Conservation (phyloP, 192 early-diverging fungal genomes). For the Rhizoclosmatium sp. region DNA sequence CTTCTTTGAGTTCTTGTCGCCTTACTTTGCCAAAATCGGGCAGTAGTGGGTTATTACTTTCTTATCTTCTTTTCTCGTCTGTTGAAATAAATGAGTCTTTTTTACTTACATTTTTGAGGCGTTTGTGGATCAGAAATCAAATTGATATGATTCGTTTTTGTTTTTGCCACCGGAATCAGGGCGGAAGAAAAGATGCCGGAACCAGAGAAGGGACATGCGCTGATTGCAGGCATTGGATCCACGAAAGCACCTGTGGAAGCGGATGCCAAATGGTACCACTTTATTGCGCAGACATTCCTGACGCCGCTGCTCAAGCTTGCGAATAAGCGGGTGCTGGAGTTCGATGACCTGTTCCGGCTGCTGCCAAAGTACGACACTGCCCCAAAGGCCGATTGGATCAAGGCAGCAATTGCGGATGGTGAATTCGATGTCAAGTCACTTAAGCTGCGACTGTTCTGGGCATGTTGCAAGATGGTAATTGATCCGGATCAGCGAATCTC, state of each 20-base stretch:
- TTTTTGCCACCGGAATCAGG: not conserved
- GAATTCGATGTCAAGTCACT: constrained; percentile 10
- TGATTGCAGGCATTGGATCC: constrained; percentile 24
- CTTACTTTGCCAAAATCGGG: constrained; percentile 65
- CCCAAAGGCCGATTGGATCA: not conserved
- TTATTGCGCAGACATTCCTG: constrained; percentile 24
- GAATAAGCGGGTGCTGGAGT: constrained; percentile 5
- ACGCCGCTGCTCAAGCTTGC: constrained; percentile 19
- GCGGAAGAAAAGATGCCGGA: not conserved
- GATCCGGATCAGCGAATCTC: not conserved
- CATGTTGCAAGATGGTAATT: not conserved
- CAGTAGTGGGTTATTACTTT: not conserved
- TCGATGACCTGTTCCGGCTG: constrained; percentile 26
- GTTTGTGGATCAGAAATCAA: not conserved
- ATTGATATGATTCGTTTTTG: not conserved
- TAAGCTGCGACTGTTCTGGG: not conserved
- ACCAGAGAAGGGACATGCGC: not conserved
- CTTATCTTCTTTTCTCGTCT: not conserved
- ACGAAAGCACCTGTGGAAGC: not conserved
- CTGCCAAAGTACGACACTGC: constrained; percentile 27
- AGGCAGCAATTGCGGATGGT: not conserved
- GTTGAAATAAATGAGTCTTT: not conserved
- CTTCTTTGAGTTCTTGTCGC: constrained; percentile 96
- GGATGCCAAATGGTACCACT: constrained; percentile 4
- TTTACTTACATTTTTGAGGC: not conserved